Base-by-base conservation (phyloP, 176 grass and related monocot species). In the Canna indica region DNA sequence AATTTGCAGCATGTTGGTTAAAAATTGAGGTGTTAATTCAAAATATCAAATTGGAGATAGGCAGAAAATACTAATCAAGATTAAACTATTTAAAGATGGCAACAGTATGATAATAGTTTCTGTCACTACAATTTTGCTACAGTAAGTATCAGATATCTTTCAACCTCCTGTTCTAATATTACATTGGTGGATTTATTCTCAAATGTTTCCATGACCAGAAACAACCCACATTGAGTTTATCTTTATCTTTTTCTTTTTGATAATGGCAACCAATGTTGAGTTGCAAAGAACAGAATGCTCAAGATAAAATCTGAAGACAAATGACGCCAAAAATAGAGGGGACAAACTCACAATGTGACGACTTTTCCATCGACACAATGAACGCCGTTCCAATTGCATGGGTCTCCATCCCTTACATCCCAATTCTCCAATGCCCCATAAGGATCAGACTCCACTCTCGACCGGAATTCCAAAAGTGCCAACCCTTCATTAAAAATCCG, bases 331-430 rank as follows among this genome's bases (percentile, higher is more conserved):
- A 68, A 26, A n/a, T n/a, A 38, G 72, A 74, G 68, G 33, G 62
- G 73, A 70, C 39, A 32, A 78, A 88, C 95, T 93, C 77, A 99
- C 95, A 99, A 30, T 56, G 81, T 78, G 67, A 82, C 79, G 42
- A 99, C 86, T 78, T 88, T 78, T 66, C 73, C 90, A 78, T 82
- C 69, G 1, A 62, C 13, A 28, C 95, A 99, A 50, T 30, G 47
- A 73, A 99, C 72, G 36, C 95, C 86, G 5, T 74, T 87, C 95
- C 95, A 99, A 39, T 76, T 78, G 72, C 95, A 99, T n/a, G 90
- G 87, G 66, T 85, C 54, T 3, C 15, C 30, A 7, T 93, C 87
- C 48, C 30, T 82, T 4, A 70, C 59, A 82, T 68, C 76, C 95
- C 95, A 99, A 45, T 76, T 82, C 31, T 75, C 80, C 80, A 99